Conservation (phyloP, 2,329 filamentous ascomycete genomes). For the Pyrenophora seminiperda region DNA sequence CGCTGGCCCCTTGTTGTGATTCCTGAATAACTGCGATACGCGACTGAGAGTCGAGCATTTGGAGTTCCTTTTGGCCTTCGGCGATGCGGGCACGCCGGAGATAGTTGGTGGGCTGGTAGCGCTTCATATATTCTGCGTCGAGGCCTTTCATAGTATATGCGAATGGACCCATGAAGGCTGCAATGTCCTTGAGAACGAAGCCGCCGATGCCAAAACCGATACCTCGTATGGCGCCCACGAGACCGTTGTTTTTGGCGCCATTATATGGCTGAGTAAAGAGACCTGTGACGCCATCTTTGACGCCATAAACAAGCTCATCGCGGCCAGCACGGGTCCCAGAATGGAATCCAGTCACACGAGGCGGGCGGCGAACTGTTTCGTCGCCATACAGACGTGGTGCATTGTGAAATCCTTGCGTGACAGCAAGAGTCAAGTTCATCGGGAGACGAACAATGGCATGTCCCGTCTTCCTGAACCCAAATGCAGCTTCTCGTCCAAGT, state of each 20-base stretch:
- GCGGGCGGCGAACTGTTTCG: constrained; percentile 67
- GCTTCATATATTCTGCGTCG: constrained; percentile 63
- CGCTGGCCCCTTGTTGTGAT: constrained; percentile 8
- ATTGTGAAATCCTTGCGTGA: constrained; percentile 74
- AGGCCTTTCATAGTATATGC: constrained; percentile 69
- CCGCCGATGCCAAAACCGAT: constrained; percentile 68
- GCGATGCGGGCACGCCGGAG: constrained; percentile 64
- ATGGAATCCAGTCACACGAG: constrained; percentile 67
- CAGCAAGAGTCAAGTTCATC: constrained; percentile 64
- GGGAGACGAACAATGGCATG: constrained; percentile 62
- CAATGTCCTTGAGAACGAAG: constrained; percentile 67
- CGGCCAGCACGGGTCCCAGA: constrained; percentile 66
- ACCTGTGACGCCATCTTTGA: constrained; percentile 70
- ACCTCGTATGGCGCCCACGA: constrained; percentile 59
- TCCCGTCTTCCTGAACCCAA: constrained; percentile 58
- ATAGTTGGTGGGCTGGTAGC: constrained; percentile 58
- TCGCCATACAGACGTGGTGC: constrained; percentile 73
- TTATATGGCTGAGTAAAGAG: constrained; percentile 64
- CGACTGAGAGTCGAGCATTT: constrained; percentile 22
- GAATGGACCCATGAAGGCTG: constrained; percentile 64
- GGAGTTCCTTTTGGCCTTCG: constrained; percentile 55
- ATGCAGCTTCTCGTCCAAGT: constrained; percentile 56
- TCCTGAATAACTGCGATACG: constrained; percentile 12
- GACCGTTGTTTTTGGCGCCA: constrained; percentile 61
- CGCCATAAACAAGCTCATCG: constrained; percentile 65